phyloP scores from a whole-genome alignment of 2,329 filamentous ascomycete species.

The Alternaria tenuissima region DNA sequence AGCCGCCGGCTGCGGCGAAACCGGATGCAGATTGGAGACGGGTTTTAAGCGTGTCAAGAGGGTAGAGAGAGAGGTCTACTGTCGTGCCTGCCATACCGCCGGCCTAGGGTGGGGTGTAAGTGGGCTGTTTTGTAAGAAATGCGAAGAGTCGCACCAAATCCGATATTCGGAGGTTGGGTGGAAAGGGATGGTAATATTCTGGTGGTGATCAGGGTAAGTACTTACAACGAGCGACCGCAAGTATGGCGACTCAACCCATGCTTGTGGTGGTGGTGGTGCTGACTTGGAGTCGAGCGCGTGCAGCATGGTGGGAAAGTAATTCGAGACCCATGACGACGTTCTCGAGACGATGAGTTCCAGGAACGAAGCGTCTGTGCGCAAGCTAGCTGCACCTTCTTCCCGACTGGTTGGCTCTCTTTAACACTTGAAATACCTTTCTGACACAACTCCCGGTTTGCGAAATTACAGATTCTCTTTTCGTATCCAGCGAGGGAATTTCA shows the following conservation, averaged over 20 bases:
- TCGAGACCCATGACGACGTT: slow-evolving; percentile 12
- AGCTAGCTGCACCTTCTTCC: slow-evolving; percentile 15
- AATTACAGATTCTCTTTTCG: no score
- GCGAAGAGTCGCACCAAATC: background rate
- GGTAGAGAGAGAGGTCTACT: slow-evolving; percentile 95
- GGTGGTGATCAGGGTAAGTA: background rate
- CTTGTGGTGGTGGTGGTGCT: slow-evolving; percentile 18
- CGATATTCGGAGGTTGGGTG: background rate
- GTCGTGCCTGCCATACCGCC: slow-evolving; percentile 93
- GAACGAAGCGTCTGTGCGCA: slow-evolving; percentile 33
- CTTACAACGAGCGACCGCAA: slow-evolving; percentile 57
- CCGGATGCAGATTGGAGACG: slow-evolving; percentile 84
- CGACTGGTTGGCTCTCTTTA: background rate
- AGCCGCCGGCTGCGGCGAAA: slow-evolving; percentile 85
- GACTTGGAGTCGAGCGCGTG: slow-evolving; percentile 39
- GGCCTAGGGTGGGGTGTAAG: slow-evolving; percentile 61
- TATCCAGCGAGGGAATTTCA: background rate
- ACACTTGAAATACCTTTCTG: background rate
- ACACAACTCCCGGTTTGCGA: background rate
- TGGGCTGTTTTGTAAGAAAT: background rate
- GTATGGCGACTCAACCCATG: slow-evolving; percentile 58
- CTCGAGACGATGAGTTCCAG: background rate
- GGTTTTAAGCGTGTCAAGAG: slow-evolving; percentile 98
- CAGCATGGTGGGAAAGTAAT: slow-evolving; percentile 36
- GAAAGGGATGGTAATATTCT: background rate